Evolutionary conservation across 2,329 filamentous ascomycete genomes (phyloP), one percentile per base, ranked within the genome.

Genomic region (Diaporthe nobilis): DNA sequence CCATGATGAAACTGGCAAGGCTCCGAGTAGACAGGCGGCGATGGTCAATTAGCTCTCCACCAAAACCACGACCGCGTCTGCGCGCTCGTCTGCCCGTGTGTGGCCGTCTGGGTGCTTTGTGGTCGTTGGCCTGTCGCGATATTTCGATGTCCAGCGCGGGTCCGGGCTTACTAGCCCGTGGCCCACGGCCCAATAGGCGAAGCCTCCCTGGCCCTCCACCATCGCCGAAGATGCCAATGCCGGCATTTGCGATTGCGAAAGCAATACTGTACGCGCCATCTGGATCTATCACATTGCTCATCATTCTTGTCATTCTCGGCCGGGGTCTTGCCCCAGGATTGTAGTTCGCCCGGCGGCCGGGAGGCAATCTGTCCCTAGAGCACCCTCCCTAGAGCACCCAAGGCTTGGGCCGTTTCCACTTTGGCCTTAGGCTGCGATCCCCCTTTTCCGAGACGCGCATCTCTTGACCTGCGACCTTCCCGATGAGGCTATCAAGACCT

Each of bases 381-480:
- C 9, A 28, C 47, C 31, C 44, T 68, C 70, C 44, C 25, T 12
- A 20, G 12, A 39, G 39, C 9, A 28, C 47, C 31, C 44, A 55
- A 49, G 68, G 65, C 73, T 49, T 76, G 72, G 75, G 60, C 42
- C 71, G 63, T 71, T 75, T 72, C 65, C 72, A 42, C n/a, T 68
- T 75, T 60, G 13, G 63, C 55, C n/a, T 31, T 76, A 75, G 68
- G 31, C 34, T 63, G 44, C 31, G 44, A 76, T 72, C 51, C 72
- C 72, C 72, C 63, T 75, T 76, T 73, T 74, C 68, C 67, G 55
- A 72, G 60, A 70, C 61, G 60, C 68, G 44, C 72, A 47, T 71
- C 58, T 49, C 25, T 22, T 17, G 44, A 63, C 65, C 53, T 58
- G 57, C 63, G 71, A 76, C 75, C 75, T 76, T 75, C 75, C 75